Base-by-base conservation (phyloP, 805 yeast species). In the Barnettozyma sucrosica region DNA sequence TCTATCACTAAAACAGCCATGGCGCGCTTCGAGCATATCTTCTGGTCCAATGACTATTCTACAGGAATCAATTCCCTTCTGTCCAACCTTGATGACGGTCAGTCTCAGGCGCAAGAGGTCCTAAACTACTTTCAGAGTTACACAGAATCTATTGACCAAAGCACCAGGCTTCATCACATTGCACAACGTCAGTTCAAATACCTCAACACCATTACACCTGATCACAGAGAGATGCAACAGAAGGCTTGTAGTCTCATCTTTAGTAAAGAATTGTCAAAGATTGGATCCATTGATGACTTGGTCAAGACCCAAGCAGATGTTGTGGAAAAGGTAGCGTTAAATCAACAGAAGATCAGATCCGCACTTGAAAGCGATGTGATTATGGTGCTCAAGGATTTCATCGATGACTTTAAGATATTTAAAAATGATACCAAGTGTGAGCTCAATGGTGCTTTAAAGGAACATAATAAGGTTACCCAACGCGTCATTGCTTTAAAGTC, bases 21-120 rank as follows among this genome's bases (percentile, higher is more conserved):
- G 43, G 48, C 48, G 47, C 46, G 33, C 16, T 50, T 47, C 28
- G 33, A 46, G 21, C 60, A 59, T 25, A 45, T 48, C 3, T 64
- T 53, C 46, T 66, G 70, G 70, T 49, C 66, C 7, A 43, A 55
- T n/a, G 70, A 66, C 45, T 60, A 59, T 41, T 50, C 52, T 16
- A 53, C 59, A 4, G 69, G 70, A 9, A 56, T 65, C 36, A 48
- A 56, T 14, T 36, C 57, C 0, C 52, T 66, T 7, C 24, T 57
- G 1, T 40, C 41, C 5, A 46, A 42, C 10, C 37, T 65, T 13
- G 55, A 59, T 14, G 37, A 41, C n/a, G 61, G 62, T 3, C 55
- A 52, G 10, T 39, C 43, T 5, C 54, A 54, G 33, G 47, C 58
- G 1, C 37, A 52, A 21, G 43, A 46, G 3, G 46, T 54, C 2